Evolutionary conservation across 2,329 filamentous ascomycete genomes (phyloP).

Genomic region (Pleurostoma richardsiae): DNA sequence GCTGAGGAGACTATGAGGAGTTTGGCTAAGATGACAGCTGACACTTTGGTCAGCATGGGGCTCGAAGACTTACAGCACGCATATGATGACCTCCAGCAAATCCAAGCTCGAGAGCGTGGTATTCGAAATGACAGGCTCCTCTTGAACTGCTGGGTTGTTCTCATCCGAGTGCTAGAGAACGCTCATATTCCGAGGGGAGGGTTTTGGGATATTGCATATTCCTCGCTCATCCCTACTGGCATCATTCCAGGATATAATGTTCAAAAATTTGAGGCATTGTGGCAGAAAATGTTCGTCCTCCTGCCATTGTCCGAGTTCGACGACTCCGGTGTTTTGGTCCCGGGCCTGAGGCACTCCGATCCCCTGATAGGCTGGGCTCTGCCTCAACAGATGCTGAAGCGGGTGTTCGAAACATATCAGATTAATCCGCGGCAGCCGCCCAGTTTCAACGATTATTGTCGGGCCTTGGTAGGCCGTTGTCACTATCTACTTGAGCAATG

Average conservation of each 20-base stretch:
- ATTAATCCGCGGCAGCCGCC: constrained; percentile 48
- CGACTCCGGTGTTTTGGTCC: constrained; percentile 40
- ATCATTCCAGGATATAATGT: constrained; percentile 33
- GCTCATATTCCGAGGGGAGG: constrained; percentile 44
- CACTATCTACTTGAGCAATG: constrained; percentile 60
- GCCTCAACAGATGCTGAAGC: constrained; percentile 50
- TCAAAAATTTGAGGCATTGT: constrained; percentile 47
- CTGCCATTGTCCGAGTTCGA: constrained; percentile 59
- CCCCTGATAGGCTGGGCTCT: constrained; percentile 56
- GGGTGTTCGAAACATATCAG: constrained; percentile 54
- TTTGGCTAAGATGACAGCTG: constrained; percentile 30
- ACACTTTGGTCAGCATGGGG: constrained; percentile 35
- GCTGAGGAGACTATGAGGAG: constrained; percentile 44
- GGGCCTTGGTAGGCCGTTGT: constrained; percentile 54
- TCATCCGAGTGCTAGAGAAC: constrained; percentile 48
- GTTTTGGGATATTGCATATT: constrained; percentile 57
- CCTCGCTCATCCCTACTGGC: constrained; percentile 30
- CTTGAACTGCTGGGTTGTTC: constrained; percentile 52
- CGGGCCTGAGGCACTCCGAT: constrained; percentile 26
- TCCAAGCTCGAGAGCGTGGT: constrained; percentile 42
- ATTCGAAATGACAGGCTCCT: constrained; percentile 39
- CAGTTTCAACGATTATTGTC: constrained; percentile 62
- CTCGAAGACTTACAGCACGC: constrained; percentile 35
- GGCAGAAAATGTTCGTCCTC: constrained; percentile 55
- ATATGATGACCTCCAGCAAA: constrained; percentile 42